Evolutionary conservation across 139 green algal genomes (phyloP), one percentile per base, ranked within the genome.

Genomic region (Chlorella vulgaris): DNA sequence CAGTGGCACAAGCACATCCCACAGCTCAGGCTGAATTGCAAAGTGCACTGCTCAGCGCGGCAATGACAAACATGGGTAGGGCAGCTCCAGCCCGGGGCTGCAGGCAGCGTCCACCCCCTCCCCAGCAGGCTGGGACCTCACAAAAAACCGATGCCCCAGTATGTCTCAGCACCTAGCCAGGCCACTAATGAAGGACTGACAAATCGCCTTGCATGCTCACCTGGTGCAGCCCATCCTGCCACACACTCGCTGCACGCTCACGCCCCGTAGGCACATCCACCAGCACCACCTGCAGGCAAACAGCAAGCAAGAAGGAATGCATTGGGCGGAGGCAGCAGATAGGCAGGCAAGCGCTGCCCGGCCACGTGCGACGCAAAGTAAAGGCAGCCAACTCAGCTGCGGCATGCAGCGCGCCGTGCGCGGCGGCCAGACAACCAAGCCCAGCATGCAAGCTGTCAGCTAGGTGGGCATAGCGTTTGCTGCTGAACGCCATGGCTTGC

Each of bases 171-270:
- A 10, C 15, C 13, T 58, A 58, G 47, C 47, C 47, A 58, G 47
- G 13, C 10, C 10, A 58, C 47, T 58, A 58, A 58, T 58, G 47
- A 24, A 10, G 15, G 47, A 15, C 15, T 10, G 47, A 10, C 47
- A 58, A 10, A 58, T 24, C 55, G 51, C 22, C 22, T n/a, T n/a
- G n/a, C n/a, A n/a, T 7, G 1, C 78, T 35, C 26, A 79, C 92
- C 71, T 94, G 89, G 75, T 96, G 93, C 28, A 96, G 60, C n/a
- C 83, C 83, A 33, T 91, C 85, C 1, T 60, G 81, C 90, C 90
- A 96, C n/a, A 93, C 81, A 47, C 82, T 86, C 3, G 70, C 67
- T 2, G 47, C 19, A 43, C 53, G 76, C 21, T 87, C 73, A 4
- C 91, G 81, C 8, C 91, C 90, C 13, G 86, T 93, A 69, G 82